Evolutionary conservation across 768 basidiomycete species (phyloP), one percentile per base, ranked within the genome.

Genomic region (Phlebiopsis flavidoalba): DNA sequence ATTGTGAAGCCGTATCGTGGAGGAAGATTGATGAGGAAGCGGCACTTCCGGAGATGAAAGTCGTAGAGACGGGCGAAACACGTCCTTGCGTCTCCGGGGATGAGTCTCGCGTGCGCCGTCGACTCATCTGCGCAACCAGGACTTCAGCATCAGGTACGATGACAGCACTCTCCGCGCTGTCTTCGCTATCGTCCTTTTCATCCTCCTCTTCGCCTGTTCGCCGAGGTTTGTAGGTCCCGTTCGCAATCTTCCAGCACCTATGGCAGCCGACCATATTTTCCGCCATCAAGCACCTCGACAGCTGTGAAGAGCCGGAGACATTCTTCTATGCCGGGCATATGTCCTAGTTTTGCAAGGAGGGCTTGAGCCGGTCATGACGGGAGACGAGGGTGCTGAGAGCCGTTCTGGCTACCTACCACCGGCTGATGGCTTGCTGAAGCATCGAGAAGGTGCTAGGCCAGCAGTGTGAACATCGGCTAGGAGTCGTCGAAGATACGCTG

Each of bases 261-360:
- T 89, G 82, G 71, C 95, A 98, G 0, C 94, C 94, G 57, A 97
- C 95, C 76, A 87, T 89, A 66, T 98, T 97, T 66, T 97, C n/a
- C 95, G 0, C 93, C 93, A 65, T 97, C 91, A 36, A 98, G 75
- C 7, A 92, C 83, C 67, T 98, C 95, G n/a, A 97, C 95, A 4
- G 88, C 81, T 0, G 95, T 97, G 74, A 98, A 98, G 76, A 90
- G 80, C 63, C 86, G 79, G 61, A 96, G 73, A 64, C 91, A 93
- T 59, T 95, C 93, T 67, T 91, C 89, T 26, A 88, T 76, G 0
- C 86, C 83, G 6, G 82, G 78, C 11, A 86, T 75, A 47, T 81
- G 79, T 22, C 75, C 78, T 21, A 74, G 70, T 62, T 79, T 79
- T 57, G 82, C 69, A 72, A 81, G 79, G 62, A 75, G 73, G 49